Evolutionary conservation across 352 stramenopile genomes (phyloP).

Genomic region (Phytopythium kandeliae): DNA sequence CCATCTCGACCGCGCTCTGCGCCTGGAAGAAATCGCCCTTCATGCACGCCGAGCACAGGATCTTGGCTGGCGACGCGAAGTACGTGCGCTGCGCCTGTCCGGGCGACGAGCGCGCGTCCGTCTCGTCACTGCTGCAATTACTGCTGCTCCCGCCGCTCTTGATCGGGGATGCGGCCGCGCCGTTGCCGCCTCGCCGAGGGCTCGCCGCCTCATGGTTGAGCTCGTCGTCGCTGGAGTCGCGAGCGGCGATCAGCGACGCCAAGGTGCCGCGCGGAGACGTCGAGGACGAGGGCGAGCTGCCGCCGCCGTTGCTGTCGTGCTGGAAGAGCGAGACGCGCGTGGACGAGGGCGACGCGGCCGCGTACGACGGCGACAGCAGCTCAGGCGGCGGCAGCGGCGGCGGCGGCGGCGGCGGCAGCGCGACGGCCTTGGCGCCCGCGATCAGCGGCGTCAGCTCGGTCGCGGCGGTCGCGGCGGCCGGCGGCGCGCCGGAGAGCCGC

Average conservation of each 20-base stretch:
- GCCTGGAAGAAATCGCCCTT: conserved; percentile 72
- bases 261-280: conserved; percentile 16
- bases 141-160: too few species aligned
- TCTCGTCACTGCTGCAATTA: neutral
- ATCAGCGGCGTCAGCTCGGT: conserved; percentile 66
- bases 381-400: conserved; percentile 11
- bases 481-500: neutral
- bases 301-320: neutral
- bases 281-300: neutral
- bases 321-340: conserved; percentile 37
- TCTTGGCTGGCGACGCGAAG: conserved; percentile 58
- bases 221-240: conserved; percentile 13
- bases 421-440: conserved; percentile 5
- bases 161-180: too few species aligned
- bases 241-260: conserved; percentile 11
- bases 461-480: conserved; percentile 4
- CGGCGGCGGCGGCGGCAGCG: conserved; percentile 1
- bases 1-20: conserved; percentile 58
- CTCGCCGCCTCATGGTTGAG: conserved; percentile 12
- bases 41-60: conserved; percentile 62
- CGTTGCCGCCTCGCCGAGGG: neutral
- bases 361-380: conserved; percentile 41
- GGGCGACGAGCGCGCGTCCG: conserved; percentile 1
- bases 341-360: conserved; percentile 33
- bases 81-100: conserved; percentile 28